Evolutionary conservation across 2,329 filamentous ascomycete species (phyloP), one percentile per base, ranked within the genome.

Genomic region (Sarocladium strictum): DNA sequence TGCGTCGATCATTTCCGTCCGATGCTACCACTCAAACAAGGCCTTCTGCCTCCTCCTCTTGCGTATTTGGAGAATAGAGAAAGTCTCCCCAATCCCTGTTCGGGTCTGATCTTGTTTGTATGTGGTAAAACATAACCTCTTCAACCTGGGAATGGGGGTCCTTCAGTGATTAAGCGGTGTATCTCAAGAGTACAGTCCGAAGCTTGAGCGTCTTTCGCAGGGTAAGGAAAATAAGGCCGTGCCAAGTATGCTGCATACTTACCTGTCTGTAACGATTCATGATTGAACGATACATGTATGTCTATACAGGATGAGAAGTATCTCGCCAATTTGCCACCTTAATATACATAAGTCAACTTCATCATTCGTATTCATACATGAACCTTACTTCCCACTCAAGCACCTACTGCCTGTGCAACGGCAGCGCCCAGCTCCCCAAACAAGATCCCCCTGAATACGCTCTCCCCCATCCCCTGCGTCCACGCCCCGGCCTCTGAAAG

Each of bases 401-500:
- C 73, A 33, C 66, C 73, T 53, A 81, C 72, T 47, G 77, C 74
- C 27, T 71, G 73, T 4, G 83, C 80, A 15, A 88, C 81, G 53
- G 77, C 72, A 2, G 81, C 86, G 1, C 80, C 87, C 59, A 89
- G 75, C 69, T 90, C 81, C 19, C 84, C 81, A 70, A 95, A 95
- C 58, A 95, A 72, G 29, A 95, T 80, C 2, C 89, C 87, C 69
- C 85, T 84, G 61, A 95, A 79, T 27, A 94, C 81, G 10, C 76
- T 78, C 73, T 93, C 89, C 2, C 89, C 88, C 76, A 93, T 88
- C 35, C 82, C 77, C 65, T 86, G 84, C n/a, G 81, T 81, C 90
- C 89, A 95, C 59, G 90, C 82, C 0, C 90, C 90, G 0, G 88
- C 85, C 54, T 85, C 77, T 54, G 76, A 75, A 33, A 95, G 76